Evolutionary conservation across 768 basidiomycete genomes (phyloP), one percentile per base, ranked within the genome.

Genomic region (Neoboletus subvelutipes): DNA sequence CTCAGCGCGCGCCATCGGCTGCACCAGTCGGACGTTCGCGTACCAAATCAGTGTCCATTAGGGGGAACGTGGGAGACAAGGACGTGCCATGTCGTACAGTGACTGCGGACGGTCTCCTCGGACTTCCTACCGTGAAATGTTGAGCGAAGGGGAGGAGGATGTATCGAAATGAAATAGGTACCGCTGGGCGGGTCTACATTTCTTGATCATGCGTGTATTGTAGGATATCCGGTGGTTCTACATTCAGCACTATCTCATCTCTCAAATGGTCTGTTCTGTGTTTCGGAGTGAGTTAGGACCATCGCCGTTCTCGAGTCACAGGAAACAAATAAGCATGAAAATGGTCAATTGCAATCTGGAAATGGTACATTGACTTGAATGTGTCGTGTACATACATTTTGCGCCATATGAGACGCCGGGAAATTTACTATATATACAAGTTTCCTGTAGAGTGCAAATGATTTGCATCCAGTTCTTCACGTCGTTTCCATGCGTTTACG

Each of bases 31-130:
- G 56, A 6, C 62, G 52, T 31, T 34, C 52, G 9, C 54, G 62
- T 36, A 47, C 54, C 36, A 52, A 20, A 24, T 55, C 57, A 1
- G 48, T 60, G 26, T 53, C 54, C 5, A 54, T 61, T 33, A 11
- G 37, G 12, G 49, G 50, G 15, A 17, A 36, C 39, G 11, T 17
- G 39, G 39, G 39, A 37, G 60, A 57, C 3, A 41, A 31, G 13
- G 29, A 31, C 18, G 10, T 28, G 18, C 4, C 49, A 10, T 45
- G 42, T 9, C 50, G 45, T 34, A 26, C 33, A 11, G 60, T 53
- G 28, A 37, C 20, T 13, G 45, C 34, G 10, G 51, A 57, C 18
- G 34, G 47, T 46, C 31, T 9, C 54, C 45, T 36, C 8, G 54
- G 20, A 17, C 34, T 48, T 33, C 41, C 37, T 36, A 3, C 15